Base-by-base conservation (phyloP, 2,329 filamentous ascomycete genomes). In the Cryphonectria naterciae region DNA sequence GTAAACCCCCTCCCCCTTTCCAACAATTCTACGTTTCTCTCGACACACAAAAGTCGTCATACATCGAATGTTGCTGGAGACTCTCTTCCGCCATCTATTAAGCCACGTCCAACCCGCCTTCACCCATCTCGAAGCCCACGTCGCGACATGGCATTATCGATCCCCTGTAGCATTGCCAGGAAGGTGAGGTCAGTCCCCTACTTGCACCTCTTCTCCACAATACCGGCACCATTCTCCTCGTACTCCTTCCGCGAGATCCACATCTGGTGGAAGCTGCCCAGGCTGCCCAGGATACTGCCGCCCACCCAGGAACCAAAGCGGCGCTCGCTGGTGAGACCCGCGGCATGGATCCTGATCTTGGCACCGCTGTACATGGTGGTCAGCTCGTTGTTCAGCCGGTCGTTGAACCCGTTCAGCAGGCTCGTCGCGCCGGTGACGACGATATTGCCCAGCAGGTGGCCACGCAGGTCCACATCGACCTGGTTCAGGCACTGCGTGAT, bases 261-360 rank as follows among this genome's bases (percentile, higher is more conserved):
- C 92, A 99, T 95, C 85, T 99, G 96, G 84, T 99, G 96, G 83
- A 99, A 99, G 19, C 95, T 97, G 13, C 97, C 97, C 83, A 99
- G 82, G 81, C 95, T 98, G 8, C 93, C 95, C 75, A 99, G 85
- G 76, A 99, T 98, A 82, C 94, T 98, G 62, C 96, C 96, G 63
- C 97, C 96, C 75, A 99, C 94, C 95, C 96, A 99, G 65, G 93
- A 91, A 32, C 93, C 95, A 81, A 97, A 98, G 75, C 94, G 92
- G 68, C 97, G 86, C 86, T 99, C 97, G 52, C 92, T 93, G 0
- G 93, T 93, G 76, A 95, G 89, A 25, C 94, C 93, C 0, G 94
- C 92, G 0, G 96, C 94, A 76, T 96, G 92, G 52, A 99, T 89
- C 81, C 96, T 93, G 76, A 98, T 93, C 78, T 94, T 89, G 25